Conservation (phyloP, 441 rosid species). For the Breynia disticha region DNA sequence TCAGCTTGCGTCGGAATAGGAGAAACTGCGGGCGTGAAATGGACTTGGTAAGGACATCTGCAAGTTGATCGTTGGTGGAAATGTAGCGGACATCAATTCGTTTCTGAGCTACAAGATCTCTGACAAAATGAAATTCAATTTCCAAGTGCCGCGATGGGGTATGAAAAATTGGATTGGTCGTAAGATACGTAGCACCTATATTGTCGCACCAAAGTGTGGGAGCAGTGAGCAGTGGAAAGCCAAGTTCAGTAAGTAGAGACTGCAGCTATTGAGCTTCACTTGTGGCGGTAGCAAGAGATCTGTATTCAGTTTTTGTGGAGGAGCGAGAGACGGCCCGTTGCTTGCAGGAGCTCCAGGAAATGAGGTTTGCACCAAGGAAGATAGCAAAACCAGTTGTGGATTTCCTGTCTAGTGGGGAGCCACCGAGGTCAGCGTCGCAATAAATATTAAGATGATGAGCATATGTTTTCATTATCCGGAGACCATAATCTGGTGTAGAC, state of each 20-base stretch:
- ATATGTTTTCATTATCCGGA: no score
- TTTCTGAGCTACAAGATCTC: constrained; percentile 1
- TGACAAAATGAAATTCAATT: constrained; percentile 9
- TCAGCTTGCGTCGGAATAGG: not conserved
- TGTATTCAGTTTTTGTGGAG: no score
- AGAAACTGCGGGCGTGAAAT: not conserved
- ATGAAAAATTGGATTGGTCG: constrained; percentile 12
- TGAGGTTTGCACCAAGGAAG: no score
- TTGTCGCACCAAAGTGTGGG: constrained; percentile 8
- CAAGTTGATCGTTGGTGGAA: not conserved
- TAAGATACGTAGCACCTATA: constrained; percentile 2
- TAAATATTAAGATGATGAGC: no score
- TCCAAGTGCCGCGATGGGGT: no score
- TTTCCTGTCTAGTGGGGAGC: no score
- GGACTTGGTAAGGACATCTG: constrained; percentile 1
- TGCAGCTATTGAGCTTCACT: not conserved
- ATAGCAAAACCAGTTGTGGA: no score
- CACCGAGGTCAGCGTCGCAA: no score
- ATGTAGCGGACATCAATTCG: not conserved
- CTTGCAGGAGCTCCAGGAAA: no score
- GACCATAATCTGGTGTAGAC: no score
- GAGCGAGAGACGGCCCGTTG: no score
- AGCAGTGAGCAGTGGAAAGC: not conserved
- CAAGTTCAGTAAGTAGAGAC: not conserved
- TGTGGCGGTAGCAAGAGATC: no score